Evolutionary conservation across 2,329 filamentous ascomycete genomes (phyloP), one percentile per base, ranked within the genome.

Genomic region (Gnomoniopsis sp.): DNA sequence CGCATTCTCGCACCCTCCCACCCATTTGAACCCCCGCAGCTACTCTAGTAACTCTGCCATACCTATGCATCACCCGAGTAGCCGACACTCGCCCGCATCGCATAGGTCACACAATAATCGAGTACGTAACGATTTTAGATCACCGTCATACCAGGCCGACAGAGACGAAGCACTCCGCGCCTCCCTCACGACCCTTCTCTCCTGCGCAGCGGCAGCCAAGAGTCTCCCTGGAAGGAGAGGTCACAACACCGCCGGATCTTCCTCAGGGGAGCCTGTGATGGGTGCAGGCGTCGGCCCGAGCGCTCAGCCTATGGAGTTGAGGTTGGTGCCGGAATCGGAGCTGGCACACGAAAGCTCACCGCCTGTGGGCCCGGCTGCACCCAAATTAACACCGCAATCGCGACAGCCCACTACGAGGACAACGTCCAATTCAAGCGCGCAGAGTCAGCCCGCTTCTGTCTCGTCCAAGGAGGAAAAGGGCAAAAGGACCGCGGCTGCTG

Each of bases 111-210:
- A 79, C 61, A 74, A 78, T 62, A 74, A 78, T 62, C 83, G 74
- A 47, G 72, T 70, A 47, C 68, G 77, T 54, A 74, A 81, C 63
- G 89, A 87, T 71, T 85, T 89, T 70, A 84, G 91, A 69, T 88
- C 88, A 0, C 88, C 90, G 1, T 84, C 85, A 3, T 86, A 90
- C 66, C 90, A 91, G 65, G 88, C 90, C 50, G 92, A 98, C 66
- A 93, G 98, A 67, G 95, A 99, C 67, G 95, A 92, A 33, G 95
- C 92, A 2, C 81, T 99, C 12, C 88, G 95, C 36, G 92, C 95
- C 21, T 96, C 91, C 51, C 81, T 99, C n/a, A 96, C 92, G 1
- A 98, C 95, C 0, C 82, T 99, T 14, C 84, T 99, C 14, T 97
- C 93, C n/a, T 96, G 91, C 68, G 93, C 92, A 0, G 92, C 93